phyloP scores from a whole-genome alignment of 345 rosid species.

The Microcos paniculata region DNA sequence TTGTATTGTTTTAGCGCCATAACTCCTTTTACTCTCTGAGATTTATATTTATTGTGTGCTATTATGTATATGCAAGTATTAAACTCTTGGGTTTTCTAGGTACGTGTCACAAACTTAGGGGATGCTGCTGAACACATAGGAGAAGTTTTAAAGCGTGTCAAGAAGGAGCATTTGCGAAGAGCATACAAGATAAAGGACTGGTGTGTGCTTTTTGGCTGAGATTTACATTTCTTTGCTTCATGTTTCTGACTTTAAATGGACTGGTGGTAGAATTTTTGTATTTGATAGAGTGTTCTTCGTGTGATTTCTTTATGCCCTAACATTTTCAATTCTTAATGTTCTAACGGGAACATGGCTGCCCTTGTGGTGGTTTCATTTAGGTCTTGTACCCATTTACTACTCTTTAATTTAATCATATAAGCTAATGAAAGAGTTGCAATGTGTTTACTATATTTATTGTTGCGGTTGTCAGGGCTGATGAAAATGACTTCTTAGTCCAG shows the following conservation, averaged over 20 bases:
- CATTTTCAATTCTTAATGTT: not conserved
- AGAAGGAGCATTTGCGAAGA: conserved; percentile 79
- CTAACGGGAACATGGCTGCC: not conserved
- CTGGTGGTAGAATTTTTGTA: not conserved
- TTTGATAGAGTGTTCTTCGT: not conserved
- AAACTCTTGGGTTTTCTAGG: conserved; percentile 37
- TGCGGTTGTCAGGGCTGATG: conserved; percentile 70
- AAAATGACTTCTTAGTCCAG: conserved; percentile 78
- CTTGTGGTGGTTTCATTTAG: not conserved
- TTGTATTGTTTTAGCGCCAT: not conserved
- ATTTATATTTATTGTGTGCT: not conserved
- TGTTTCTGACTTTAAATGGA: not conserved
- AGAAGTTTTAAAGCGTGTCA: conserved; percentile 86
- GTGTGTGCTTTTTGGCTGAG: conserved; percentile 31
- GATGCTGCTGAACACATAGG: conserved; percentile 94
- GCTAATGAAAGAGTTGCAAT: not conserved
- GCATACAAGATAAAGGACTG: conserved; percentile 86
- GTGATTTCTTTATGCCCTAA: not conserved
- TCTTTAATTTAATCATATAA: not conserved
- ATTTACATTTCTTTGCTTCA: not conserved
- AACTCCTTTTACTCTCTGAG: not conserved
- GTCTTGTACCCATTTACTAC: not conserved
- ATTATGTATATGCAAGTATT: conserved; percentile 1
- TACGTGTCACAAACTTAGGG: conserved; percentile 76
- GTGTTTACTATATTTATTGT: not conserved